These are phyloP conservation scores for Zalaria sp. DNA, from an alignment of 2,329 filamentous ascomycete genomes.

Conservation along the genomic window DNA sequence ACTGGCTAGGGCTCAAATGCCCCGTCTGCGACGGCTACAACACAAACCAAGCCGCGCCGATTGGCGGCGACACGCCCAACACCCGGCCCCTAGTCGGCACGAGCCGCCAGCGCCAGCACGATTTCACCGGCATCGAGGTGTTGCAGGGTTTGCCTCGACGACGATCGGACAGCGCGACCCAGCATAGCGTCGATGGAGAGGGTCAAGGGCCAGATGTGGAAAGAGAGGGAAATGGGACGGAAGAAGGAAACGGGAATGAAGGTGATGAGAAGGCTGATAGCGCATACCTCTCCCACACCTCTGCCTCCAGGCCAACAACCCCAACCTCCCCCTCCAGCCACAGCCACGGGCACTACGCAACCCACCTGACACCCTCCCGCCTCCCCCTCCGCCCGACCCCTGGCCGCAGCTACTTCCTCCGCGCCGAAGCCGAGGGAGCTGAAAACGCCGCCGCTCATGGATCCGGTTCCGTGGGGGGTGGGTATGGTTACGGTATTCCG, in stretches of 20 bases:
- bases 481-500: slow-evolving; percentile 3
- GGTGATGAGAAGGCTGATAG: slow-evolving; percentile 8
- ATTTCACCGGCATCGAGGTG: slow-evolving; percentile 20
- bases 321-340: background rate
- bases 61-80: slow-evolving; percentile 20
- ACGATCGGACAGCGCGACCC: background rate
- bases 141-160: slow-evolving; percentile 8
- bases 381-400: slow-evolving; percentile 1
- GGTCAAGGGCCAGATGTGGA: background rate
- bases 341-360: background rate
- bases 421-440: slow-evolving; percentile 11
- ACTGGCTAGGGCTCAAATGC: slow-evolving; percentile 92
- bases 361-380: background rate
- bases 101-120: slow-evolving; percentile 14
- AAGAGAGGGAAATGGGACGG: background rate
- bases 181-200: background rate
- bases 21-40: slow-evolving; percentile 42
- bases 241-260: slow-evolving; percentile 1
- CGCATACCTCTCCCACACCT: slow-evolving; percentile 2
- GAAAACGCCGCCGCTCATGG: too few relatives aligned
- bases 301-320: too few relatives aligned
- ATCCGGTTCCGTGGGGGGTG: too few relatives aligned
- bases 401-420: slow-evolving; percentile 14
- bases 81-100: slow-evolving; percentile 1
- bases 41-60: slow-evolving; percentile 32